Evolutionary conservation across 2,329 filamentous ascomycete genomes (phyloP), one percentile per base, ranked within the genome.

Genomic region (Coniochaeta ligniaria): DNA sequence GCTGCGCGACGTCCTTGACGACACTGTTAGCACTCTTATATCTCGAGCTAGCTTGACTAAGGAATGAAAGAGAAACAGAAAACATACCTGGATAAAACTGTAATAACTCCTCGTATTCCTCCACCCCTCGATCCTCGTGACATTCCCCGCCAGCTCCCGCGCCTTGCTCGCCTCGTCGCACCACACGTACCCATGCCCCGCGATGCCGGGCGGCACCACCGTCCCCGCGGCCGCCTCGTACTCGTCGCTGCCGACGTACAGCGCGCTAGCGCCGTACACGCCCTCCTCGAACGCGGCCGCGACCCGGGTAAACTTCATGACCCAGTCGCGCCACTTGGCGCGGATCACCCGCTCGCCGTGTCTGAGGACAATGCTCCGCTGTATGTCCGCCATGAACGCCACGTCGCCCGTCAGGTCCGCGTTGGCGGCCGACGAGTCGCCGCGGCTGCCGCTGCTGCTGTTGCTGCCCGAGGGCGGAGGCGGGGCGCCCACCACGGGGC

Each of bases 81-180:
- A 9, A 50, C 78, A 67, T 74, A 87, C 91, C 78, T 96, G 91
- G 64, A 98, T 94, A 71, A 92, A 98, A 66, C 91, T 92, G 76
- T 96, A 96, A 72, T 99, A 99, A 69, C 91, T 96, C 63, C 95
- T 83, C 1, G 95, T 98, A 65, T 92, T 96, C 66, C 95, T 87
- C 95, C 95, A 99, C 60, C 94, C 95, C 76, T 99, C 95, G 63
- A 99, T 96, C 60, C 95, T 84, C 61, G 91, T 92, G 55, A 95
- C 92, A 63, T 96, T 96, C 3, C 92, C 94, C 17, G 92, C 90
- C 41, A 99, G 83, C 75, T 99, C 95, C 68, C 88, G 89, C 67
- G 90, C 83, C 74, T 92, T 94, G 8, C 88, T 83, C 45, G 80
- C 78, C 60, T 97, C 92, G 68, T 96, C 91, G 3, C 89, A 77